A percentile compares a stretch with the other conserved stretches of the same genome.
Evolutionary conservation across 768 basidiomycete species (phyloP).

Genomic region (Tricholoma matsutake): DNA sequence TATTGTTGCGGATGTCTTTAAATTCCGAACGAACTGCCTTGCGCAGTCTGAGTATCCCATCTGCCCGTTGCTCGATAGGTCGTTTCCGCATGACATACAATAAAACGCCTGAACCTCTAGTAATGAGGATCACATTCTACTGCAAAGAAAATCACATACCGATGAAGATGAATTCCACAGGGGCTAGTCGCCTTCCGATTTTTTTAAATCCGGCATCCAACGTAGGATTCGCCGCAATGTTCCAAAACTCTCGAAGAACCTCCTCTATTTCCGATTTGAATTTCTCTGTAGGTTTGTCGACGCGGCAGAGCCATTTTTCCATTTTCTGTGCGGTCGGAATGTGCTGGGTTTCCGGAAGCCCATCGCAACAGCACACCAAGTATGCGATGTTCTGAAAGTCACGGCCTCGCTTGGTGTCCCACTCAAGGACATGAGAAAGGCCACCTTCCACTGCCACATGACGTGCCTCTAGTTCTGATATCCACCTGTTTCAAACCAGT

Average conservation of each 20-base stretch:
- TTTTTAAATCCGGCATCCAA: conserved; percentile 49
- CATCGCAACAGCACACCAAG: conserved; percentile 64
- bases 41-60: conserved; percentile 57
- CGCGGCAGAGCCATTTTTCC: conserved; percentile 47
- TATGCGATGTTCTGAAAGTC: conserved; percentile 75
- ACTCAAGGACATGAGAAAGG: conserved; percentile 51
- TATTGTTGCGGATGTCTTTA: conserved; percentile 66
- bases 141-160: conserved; percentile 40
- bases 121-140: not conserved
- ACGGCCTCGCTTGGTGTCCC: conserved; percentile 68
- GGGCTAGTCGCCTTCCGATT: conserved; percentile 61
- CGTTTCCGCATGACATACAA: conserved; percentile 52
- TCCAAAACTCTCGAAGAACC: conserved; percentile 52
- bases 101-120: conserved; percentile 51
- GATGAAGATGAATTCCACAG: conserved; percentile 78
- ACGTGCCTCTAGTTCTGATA: conserved; percentile 51
- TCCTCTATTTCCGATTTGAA: conserved; percentile 56
- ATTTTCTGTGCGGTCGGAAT: conserved; percentile 55
- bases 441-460: conserved; percentile 61
- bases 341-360: conserved; percentile 43
- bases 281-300: conserved; percentile 36
- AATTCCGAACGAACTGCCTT: conserved; percentile 50
- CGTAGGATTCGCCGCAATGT: conserved; percentile 40
- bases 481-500: conserved; percentile 41
- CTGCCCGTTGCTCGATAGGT: conserved; percentile 45